Evolutionary conservation across 768 basidiomycete genomes (phyloP).

Genomic region (Termitomyces sp.): DNA sequence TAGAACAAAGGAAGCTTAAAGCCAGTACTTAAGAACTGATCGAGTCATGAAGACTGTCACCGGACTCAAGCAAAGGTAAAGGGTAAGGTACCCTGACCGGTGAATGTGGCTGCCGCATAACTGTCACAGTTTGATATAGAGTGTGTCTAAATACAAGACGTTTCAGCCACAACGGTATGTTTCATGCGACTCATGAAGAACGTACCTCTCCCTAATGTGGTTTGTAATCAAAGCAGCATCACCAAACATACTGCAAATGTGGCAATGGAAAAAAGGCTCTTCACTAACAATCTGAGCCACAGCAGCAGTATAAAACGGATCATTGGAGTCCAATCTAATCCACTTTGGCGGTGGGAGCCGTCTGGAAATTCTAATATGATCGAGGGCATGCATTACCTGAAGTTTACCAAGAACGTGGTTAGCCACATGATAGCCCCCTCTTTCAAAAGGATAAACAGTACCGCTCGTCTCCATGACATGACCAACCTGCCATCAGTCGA

Average conservation of each 20-base stretch:
- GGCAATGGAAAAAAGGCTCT: slow-evolving; percentile 13
- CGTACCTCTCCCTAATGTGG: slow-evolving; percentile 13
- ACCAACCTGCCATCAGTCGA: slow-evolving; percentile 11
- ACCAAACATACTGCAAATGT: slow-evolving; percentile 12
- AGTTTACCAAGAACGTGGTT: slow-evolving; percentile 1
- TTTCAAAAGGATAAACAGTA: slow-evolving; percentile 34
- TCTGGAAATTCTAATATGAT: slow-evolving; percentile 7
- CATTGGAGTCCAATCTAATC: slow-evolving; percentile 6
- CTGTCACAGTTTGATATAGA: slow-evolving; percentile 11
- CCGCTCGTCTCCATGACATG: slow-evolving; percentile 20
- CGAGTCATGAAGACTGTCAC: neutral
- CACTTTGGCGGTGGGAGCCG: slow-evolving; percentile 6
- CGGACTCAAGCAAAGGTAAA: neutral
- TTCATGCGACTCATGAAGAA: neutral
- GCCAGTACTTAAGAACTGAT: neutral
- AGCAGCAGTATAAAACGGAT: slow-evolving; percentile 9
- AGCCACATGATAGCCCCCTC: slow-evolving; percentile 17
- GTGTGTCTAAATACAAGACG: slow-evolving; percentile 4
- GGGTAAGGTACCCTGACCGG: slow-evolving; percentile 6
- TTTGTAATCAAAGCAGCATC: slow-evolving; percentile 8
- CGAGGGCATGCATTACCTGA: slow-evolving; percentile 11
- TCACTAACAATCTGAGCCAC: slow-evolving; percentile 8
- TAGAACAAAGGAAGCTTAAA: neutral
- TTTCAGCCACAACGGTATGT: neutral
- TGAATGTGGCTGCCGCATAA: slow-evolving; percentile 12